These are phyloP conservation scores for Metschnikowia lachancei DNA, from an alignment of 805 yeast genomes.

Conservation along the genomic window DNA sequence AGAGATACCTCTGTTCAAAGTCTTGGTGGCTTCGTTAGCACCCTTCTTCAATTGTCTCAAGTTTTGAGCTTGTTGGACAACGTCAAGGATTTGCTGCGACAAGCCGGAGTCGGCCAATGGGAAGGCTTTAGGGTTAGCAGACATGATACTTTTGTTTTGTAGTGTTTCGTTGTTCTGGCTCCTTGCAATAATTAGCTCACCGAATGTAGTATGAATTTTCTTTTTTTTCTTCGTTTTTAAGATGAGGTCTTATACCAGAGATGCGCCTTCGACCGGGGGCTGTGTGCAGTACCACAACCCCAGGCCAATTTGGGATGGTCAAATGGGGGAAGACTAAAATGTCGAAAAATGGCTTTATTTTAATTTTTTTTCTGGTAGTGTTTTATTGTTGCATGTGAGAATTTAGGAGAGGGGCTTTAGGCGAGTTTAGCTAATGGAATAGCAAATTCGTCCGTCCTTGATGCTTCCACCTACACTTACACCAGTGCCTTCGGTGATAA, in stretches of 20 bases:
- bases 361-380: too few relatives aligned
- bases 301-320: too few relatives aligned
- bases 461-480: too few relatives aligned
- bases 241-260: constrained; percentile 5
- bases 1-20: constrained; percentile 98
- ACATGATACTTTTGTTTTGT: too few relatives aligned
- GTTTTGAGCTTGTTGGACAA: constrained; percentile 96
- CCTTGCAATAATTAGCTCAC: constrained; percentile 34
- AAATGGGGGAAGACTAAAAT: too few relatives aligned
- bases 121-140: constrained; percentile 96
- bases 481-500: too few relatives aligned
- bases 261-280: constrained; percentile 2
- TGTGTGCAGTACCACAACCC: too few relatives aligned
- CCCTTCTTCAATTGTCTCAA: constrained; percentile 99
- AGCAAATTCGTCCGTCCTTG: too few relatives aligned
- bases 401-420: too few relatives aligned
- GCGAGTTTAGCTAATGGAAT: too few relatives aligned
- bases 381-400: too few relatives aligned
- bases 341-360: too few relatives aligned
- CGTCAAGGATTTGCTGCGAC: constrained; percentile 94
- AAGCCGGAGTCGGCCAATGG: constrained; percentile 97
- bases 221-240: constrained; percentile 6
- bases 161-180: constrained; percentile 20
- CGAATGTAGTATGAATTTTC: constrained; percentile 11
- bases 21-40: constrained; percentile 99